Conservation (phyloP, 2,329 filamentous ascomycete species). For the Lomentospora prolificans region DNA sequence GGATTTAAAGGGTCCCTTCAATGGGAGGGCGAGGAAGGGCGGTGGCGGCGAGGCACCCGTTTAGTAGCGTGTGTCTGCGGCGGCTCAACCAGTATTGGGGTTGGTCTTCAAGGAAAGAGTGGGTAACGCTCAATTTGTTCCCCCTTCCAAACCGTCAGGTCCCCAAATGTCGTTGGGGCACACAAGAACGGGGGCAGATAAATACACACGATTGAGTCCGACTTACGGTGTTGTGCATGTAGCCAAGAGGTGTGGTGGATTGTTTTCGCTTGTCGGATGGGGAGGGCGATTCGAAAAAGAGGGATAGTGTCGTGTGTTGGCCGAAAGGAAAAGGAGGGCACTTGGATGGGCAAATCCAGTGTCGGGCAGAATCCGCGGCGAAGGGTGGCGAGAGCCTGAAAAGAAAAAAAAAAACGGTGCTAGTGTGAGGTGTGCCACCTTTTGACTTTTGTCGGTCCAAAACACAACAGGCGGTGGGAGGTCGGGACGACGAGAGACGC, state of each 20-base stretch:
- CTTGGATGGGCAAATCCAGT: neutral
- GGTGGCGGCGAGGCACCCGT: neutral
- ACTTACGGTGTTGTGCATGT: neutral
- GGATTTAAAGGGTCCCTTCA: neutral
- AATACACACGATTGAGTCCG: neutral
- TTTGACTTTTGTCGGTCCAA: neutral
- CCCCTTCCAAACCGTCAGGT: neutral
- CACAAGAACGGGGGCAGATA: neutral
- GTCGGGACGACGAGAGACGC: neutral
- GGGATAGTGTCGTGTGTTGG: neutral
- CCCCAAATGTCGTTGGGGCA: neutral
- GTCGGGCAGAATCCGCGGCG: neutral
- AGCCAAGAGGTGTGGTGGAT: neutral
- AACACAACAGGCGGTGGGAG: neutral
- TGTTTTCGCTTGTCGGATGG: too few relatives aligned
- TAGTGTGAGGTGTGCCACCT: neutral
- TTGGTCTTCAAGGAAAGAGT: neutral
- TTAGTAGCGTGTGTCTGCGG: too few relatives aligned
- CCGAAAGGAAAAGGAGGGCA: neutral
- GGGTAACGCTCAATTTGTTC: neutral
- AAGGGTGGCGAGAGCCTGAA: neutral
- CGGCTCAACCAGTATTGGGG: neutral
- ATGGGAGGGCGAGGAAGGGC: neutral
- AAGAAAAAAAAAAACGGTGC: neutral
- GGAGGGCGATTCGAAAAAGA: neutral